A percentile compares a stretch with the other conserved stretches of the same genome.
phyloP scores from a whole-genome alignment of 2,329 filamentous ascomycete species.

The Alternaria dauci region DNA sequence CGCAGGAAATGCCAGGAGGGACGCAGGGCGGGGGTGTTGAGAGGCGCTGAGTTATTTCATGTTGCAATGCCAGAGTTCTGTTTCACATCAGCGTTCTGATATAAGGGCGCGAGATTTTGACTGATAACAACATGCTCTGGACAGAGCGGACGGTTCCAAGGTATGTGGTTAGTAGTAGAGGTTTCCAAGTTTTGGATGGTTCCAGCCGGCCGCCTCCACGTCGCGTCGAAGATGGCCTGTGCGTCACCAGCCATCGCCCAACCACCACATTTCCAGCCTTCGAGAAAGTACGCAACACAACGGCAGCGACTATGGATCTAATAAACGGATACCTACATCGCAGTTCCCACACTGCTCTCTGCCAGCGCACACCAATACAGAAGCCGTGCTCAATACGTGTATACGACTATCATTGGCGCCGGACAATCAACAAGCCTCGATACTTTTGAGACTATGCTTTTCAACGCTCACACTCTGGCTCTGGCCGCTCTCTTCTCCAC shows the following conservation, averaged over 20 bases:
- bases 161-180: background rate
- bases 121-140: background rate
- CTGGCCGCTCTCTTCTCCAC: conserved; percentile 34
- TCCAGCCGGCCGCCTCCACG: conserved; percentile 6
- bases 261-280: conserved; percentile 44
- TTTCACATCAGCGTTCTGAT: background rate
- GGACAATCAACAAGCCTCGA: conserved; percentile 15
- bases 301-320: conserved; percentile 24
- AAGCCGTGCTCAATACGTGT: conserved; percentile 19
- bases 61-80: background rate
- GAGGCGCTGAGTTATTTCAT: background rate
- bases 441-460: conserved; percentile 33
- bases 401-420: conserved; percentile 16
- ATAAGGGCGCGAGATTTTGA: background rate
- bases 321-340: conserved; percentile 27
- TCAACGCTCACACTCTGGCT: conserved; percentile 31
- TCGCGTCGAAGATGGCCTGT: conserved; percentile 14
- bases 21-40: background rate
- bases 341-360: conserved; percentile 10
- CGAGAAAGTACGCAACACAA: conserved; percentile 25
- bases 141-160: conserved; percentile 2
- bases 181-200: background rate
- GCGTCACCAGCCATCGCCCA: conserved; percentile 36
- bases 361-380: conserved; percentile 18
- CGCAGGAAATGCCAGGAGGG: conserved; percentile 1